A percentile compares a stretch with the other conserved stretches of the same genome.
These are phyloP conservation scores for Metschnikowia noctiluminum DNA, from an alignment of 805 yeast species.

Conservation along the genomic window DNA sequence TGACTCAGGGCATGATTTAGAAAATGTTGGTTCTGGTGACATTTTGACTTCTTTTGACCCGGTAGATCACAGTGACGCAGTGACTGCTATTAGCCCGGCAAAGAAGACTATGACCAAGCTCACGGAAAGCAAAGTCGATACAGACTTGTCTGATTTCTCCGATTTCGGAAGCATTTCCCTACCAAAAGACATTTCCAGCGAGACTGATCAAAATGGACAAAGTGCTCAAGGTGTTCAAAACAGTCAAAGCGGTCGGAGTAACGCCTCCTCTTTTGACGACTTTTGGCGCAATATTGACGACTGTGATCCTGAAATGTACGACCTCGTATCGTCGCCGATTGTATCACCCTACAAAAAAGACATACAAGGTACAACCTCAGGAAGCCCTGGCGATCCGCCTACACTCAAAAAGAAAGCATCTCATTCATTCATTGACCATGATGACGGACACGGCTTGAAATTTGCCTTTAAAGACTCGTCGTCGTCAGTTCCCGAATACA, in stretches of 20 bases:
- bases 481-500: slow-evolving; percentile 28
- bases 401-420: slow-evolving; percentile 14
- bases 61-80: too few relatives aligned
- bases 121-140: too few relatives aligned
- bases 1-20: too few relatives aligned
- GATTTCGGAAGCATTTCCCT: too few relatives aligned
- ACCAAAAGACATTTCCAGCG: too few relatives aligned
- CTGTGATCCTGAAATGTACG: not conserved
- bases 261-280: slow-evolving; percentile 1
- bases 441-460: slow-evolving; percentile 28
- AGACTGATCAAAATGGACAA: too few relatives aligned
- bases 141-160: too few relatives aligned
- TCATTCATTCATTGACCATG: slow-evolving; percentile 24
- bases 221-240: not conserved
- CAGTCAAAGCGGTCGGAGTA: not conserved
- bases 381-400: not conserved
- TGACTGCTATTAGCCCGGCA: too few relatives aligned
- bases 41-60: too few relatives aligned
- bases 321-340: not conserved
- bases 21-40: too few relatives aligned
- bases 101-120: too few relatives aligned
- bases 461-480: slow-evolving; percentile 30
- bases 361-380: not conserved
- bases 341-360: not conserved
- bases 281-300: slow-evolving; percentile 1